Base-by-base conservation (phyloP, 2,329 filamentous ascomycete genomes). In the Monilinia polystroma region DNA sequence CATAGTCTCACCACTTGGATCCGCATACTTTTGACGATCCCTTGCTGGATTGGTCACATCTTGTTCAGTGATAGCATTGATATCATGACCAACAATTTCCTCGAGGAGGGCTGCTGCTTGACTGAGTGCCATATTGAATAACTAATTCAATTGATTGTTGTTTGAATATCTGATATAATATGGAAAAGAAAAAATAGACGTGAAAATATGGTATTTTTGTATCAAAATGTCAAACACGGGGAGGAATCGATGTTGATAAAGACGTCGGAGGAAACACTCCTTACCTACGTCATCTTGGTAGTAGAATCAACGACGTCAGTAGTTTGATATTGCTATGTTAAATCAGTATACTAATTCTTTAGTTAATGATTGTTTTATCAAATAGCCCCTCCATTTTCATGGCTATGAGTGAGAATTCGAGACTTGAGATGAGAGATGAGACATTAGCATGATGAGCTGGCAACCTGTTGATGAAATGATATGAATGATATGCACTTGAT, bases 61-160 rank as follows among this genome's bases (percentile, higher is more conserved):
- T 69, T 94, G 91, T 20, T 82, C 79, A 0, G 86, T 90, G 63
- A 83, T 81, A 23, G 87, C 83, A 73, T 88, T 89, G 72, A 85
- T 82, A 71, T 80, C 83, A 75, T 93, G 90, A 62, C 90, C 90
- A 58, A 93, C 75, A 60, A 78, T 79, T 79, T 89, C 85, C 75
- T 95, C 92, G 65, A 78, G 84, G 66, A 84, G 76, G 68, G 85
- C 85, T 58, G 91, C 91, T 78, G 86, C 88, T 82, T 90, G 87
- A 64, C 87, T 82, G 66, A 85, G 76, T 32, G 85, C 81, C 82
- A 88, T 89, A 38, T 63, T 80, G 63, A 59, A 41, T 43, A 43
- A 63, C 7, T 38, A 12, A 51, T 20, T 41, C n/a, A 20, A 47
- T 7, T 29, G 20, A 59, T 59, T 18, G 26, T n/a, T 49, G 5